Evolutionary conservation across 352 stramenopile genomes (phyloP).

Genomic region (Phytophthora brassicae): DNA sequence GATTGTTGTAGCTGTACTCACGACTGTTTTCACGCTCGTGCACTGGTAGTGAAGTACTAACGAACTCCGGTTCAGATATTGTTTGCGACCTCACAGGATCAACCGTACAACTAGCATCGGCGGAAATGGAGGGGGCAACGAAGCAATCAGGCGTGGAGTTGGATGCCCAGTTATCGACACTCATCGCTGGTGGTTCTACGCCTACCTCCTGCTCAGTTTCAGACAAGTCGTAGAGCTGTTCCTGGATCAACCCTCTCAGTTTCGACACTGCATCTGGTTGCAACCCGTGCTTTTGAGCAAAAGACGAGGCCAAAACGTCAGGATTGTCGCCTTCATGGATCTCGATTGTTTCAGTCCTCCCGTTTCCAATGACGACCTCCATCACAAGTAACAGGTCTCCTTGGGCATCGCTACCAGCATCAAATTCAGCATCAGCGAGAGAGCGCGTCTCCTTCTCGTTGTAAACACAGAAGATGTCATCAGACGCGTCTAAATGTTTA

Average conservation of each 20-base stretch:
- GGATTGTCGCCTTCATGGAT: constrained; percentile 59
- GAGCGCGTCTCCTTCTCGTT: neutral
- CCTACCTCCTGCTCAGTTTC: constrained; percentile 30
- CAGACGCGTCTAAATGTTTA: neutral
- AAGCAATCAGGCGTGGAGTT: constrained; percentile 11
- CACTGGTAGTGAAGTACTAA: constrained; percentile 1
- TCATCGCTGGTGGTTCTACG: neutral
- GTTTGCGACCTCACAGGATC: neutral
- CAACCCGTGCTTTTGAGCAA: constrained; percentile 55
- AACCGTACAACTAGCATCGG: neutral
- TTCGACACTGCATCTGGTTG: constrained; percentile 51
- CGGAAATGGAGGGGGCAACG: neutral
- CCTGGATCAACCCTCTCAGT: constrained; percentile 56
- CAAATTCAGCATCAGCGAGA: neutral
- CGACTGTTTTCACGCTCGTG: constrained; percentile 51
- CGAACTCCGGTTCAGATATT: constrained; percentile 1
- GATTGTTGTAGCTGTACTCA: constrained; percentile 68
- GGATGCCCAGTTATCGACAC: constrained; percentile 17
- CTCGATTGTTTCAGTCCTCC: constrained; percentile 68
- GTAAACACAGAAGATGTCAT: constrained; percentile 2
- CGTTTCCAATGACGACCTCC: constrained; percentile 76
- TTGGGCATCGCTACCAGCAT: neutral
- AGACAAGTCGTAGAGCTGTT: constrained; percentile 49
- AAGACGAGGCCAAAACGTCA: constrained; percentile 43
- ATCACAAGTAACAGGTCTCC: constrained; percentile 68